Percentiles rank a stretch among this genome's conserved stretches.
phyloP scores from a whole-genome alignment of 768 basidiomycete species.

The Calocybe gangraenosa region DNA sequence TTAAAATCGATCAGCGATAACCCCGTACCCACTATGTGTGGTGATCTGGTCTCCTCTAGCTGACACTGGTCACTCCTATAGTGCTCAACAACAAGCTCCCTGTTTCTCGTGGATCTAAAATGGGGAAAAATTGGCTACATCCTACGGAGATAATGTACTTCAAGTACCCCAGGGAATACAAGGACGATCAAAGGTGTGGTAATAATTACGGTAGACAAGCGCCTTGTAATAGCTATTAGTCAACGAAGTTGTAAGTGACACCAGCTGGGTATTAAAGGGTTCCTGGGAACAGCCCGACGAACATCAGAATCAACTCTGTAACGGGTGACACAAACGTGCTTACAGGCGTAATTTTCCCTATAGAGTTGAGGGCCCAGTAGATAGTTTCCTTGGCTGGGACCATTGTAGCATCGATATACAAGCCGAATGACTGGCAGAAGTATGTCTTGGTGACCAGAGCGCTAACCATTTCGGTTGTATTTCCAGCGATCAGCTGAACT shows the following conservation, averaged over 20 bases:
- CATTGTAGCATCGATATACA: background rate
- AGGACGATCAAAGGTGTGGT: background rate
- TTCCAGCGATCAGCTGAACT: background rate
- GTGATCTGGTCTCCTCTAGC: too few relatives aligned
- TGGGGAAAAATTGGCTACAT: too few relatives aligned
- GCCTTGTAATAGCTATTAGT: slow-evolving; percentile 3
- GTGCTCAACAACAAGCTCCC: too few relatives aligned
- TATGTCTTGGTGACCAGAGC: slow-evolving; percentile 1
- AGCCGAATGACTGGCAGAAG: background rate
- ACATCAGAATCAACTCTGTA: too few relatives aligned
- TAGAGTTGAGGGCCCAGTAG: background rate
- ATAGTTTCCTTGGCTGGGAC: slow-evolving; percentile 1
- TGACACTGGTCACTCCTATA: too few relatives aligned
- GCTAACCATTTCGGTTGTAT: slow-evolving; percentile 2
- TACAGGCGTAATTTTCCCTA: background rate
- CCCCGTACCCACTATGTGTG: too few relatives aligned
- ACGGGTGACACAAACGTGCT: background rate
- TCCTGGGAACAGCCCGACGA: background rate
- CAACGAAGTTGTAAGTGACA: background rate
- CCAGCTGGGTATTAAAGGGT: background rate
- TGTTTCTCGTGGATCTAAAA: too few relatives aligned
- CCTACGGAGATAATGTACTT: too few relatives aligned
- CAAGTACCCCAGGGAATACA: too few relatives aligned
- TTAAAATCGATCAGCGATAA: too few relatives aligned
- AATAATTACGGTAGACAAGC: slow-evolving; percentile 1